A percentile compares a stretch with the other conserved stretches of the same genome.
Conservation (phyloP, 1,139 yeast species). For the Candida sanyaensis region DNA sequence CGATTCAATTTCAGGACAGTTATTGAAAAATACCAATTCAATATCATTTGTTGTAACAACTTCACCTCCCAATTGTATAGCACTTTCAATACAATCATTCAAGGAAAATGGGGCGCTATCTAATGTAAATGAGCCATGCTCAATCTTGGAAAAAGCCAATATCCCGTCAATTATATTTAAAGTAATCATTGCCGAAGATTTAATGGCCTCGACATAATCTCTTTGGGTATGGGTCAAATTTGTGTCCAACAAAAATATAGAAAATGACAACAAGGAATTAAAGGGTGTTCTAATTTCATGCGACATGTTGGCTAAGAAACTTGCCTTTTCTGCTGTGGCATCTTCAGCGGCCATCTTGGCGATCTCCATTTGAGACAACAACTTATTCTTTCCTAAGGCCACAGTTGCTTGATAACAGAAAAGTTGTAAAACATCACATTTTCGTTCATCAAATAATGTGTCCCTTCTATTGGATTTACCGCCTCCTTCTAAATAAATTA, state of each 20-base stretch:
- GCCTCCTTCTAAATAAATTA: slow-evolving; percentile 43
- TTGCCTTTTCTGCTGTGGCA: slow-evolving; percentile 60
- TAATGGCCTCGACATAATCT: slow-evolving; percentile 57
- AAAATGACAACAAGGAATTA: slow-evolving; percentile 56
- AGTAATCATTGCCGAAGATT: slow-evolving; percentile 54
- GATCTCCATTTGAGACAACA: slow-evolving; percentile 51
- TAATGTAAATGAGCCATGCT: slow-evolving; percentile 53
- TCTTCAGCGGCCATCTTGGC: slow-evolving; percentile 61
- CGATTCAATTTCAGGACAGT: slow-evolving; percentile 42
- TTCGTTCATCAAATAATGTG: slow-evolving; percentile 18
- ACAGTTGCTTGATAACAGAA: slow-evolving; percentile 58
- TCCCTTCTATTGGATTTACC: slow-evolving; percentile 2
- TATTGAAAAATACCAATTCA: slow-evolving; percentile 51
- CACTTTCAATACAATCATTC: slow-evolving; percentile 53
- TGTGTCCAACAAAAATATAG: slow-evolving; percentile 55
- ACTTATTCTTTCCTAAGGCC: slow-evolving; percentile 49
- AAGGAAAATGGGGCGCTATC: slow-evolving; percentile 52
- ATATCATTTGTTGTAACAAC: slow-evolving; percentile 49
- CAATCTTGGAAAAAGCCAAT: slow-evolving; percentile 56
- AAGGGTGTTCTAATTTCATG: slow-evolving; percentile 63
- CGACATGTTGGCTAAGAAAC: slow-evolving; percentile 61
- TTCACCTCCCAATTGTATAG: slow-evolving; percentile 54
- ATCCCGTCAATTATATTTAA: slow-evolving; percentile 59
- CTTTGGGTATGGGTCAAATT: slow-evolving; percentile 46
- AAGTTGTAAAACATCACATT: slow-evolving; percentile 44